phyloP scores from a whole-genome alignment of 2,329 filamentous ascomycete genomes.

The Incumbomyces lentus region DNA sequence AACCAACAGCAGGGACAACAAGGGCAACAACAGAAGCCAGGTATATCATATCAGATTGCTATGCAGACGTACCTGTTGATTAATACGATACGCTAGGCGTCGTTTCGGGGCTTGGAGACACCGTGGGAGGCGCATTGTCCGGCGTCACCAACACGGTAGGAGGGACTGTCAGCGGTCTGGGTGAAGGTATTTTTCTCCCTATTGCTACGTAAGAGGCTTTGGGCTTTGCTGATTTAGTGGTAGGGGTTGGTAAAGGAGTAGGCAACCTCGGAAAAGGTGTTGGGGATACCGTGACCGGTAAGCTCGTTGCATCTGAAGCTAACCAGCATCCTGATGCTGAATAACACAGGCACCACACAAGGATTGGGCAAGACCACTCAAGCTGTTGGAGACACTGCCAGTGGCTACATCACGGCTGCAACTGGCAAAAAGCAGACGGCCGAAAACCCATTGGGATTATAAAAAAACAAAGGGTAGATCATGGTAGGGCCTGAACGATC shows the following conservation, averaged over 20 bases:
- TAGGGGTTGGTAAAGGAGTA: slow-evolving; percentile 2
- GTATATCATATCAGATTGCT: neutral
- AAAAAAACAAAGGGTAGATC: neutral
- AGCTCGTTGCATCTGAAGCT: neutral
- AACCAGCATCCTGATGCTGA: neutral
- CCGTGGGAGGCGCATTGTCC: slow-evolving; percentile 1
- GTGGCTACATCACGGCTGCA: neutral
- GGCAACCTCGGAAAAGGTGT: slow-evolving; percentile 1
- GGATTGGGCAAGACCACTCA: slow-evolving; percentile 6
- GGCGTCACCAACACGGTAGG: slow-evolving; percentile 6
- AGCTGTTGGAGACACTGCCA: slow-evolving; percentile 3
- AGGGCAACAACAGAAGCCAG: slow-evolving; percentile 4
- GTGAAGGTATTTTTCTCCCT: neutral
- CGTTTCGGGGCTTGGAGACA: neutral
- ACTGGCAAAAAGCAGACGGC: slow-evolving; percentile 4
- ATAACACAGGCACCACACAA: neutral
- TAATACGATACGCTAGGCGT: neutral
- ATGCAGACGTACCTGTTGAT: neutral
- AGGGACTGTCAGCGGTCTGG: slow-evolving; percentile 1
- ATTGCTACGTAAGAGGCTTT: too few species aligned
- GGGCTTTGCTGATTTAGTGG: neutral
- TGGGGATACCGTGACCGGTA: slow-evolving; percentile 6
- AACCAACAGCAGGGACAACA: slow-evolving; percentile 4
- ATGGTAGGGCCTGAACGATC: neutral
- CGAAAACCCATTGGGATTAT: slow-evolving; percentile 7